Evolutionary conservation across 2,329 filamentous ascomycete genomes (phyloP).

Genomic region (Aspergillus pseudoterreus): DNA sequence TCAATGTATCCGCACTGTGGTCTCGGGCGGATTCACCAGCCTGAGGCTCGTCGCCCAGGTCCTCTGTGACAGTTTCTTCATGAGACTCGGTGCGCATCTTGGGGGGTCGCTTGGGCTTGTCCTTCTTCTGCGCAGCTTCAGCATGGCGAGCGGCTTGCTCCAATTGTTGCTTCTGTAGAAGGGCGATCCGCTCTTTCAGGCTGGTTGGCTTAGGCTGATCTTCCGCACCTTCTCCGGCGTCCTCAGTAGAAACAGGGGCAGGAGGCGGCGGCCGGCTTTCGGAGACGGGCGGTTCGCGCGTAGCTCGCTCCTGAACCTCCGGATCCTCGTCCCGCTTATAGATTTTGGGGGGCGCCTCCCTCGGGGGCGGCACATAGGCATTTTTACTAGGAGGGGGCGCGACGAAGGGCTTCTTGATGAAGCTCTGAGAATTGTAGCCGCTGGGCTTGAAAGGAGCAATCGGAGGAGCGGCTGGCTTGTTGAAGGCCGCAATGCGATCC

Average conservation of each 20-base stretch:
- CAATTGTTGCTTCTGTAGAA: conserved; percentile 88
- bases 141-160: conserved; percentile 83
- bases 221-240: conserved; percentile 56
- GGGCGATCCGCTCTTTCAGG: conserved; percentile 89
- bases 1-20: conserved; percentile 32
- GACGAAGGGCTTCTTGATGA: conserved; percentile 96
- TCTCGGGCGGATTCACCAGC: conserved; percentile 32
- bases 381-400: conserved; percentile 90
- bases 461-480: conserved; percentile 80
- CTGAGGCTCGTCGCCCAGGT: conserved; percentile 28
- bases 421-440: conserved; percentile 58
- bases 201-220: conserved; percentile 89
- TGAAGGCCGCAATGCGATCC: conserved; percentile 96
- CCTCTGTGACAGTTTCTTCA: conserved; percentile 24
- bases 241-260: conserved; percentile 33
- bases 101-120: conserved; percentile 75
- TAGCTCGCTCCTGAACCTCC: conserved; percentile 31
- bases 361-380: conserved; percentile 74
- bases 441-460: conserved; percentile 85
- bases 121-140: conserved; percentile 73
- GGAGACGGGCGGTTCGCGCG: conserved; percentile 32
- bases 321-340: conserved; percentile 89
- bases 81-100: conserved; percentile 60
- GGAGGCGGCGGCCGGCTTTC: conserved; percentile 20
- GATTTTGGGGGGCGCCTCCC: conserved; percentile 69